phyloP scores from a whole-genome alignment of 176 grass and related monocot species.

The Luzula sylvatica region DNA sequence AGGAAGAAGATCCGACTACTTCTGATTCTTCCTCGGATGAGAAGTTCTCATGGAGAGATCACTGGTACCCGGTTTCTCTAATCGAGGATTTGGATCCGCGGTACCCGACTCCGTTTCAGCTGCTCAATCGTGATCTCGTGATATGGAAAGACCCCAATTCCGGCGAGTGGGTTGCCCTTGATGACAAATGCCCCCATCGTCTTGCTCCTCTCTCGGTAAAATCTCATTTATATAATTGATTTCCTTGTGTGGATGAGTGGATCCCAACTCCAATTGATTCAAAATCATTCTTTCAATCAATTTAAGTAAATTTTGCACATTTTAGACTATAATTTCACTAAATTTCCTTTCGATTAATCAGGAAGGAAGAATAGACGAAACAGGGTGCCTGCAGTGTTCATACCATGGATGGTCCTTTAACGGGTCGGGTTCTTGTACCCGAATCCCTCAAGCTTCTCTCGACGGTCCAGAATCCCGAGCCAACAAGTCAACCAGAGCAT shows the following conservation, averaged over 20 bases:
- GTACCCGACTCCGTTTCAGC: slow-evolving; percentile 80
- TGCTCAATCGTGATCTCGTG: slow-evolving; percentile 93
- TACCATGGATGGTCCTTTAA: slow-evolving; percentile 95
- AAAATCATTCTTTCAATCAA: no score
- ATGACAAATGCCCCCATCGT: slow-evolving; percentile 91
- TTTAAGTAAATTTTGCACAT: no score
- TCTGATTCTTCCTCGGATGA: slow-evolving; percentile 32
- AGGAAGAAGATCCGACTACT: slow-evolving; percentile 32
- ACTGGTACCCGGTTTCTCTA: slow-evolving; percentile 94
- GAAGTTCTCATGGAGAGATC: slow-evolving; percentile 84
- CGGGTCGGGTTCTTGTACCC: slow-evolving; percentile 55
- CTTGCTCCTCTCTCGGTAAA: slow-evolving; percentile 83
- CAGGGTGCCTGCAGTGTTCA: slow-evolving; percentile 87
- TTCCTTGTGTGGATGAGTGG: no score
- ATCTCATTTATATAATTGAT: no score
- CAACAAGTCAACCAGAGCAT: slow-evolving; percentile 40
- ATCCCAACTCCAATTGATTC: no score
- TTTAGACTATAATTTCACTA: no score
- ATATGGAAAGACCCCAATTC: slow-evolving; percentile 86
- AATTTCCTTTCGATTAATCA: slow-evolving; percentile 7
- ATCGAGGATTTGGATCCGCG: slow-evolving; percentile 81
- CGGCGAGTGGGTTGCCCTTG: slow-evolving; percentile 69
- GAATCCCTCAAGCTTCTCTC: slow-evolving; percentile 67
- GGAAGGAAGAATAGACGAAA: slow-evolving; percentile 94
- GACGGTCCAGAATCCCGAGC: slow-evolving; percentile 62